Evolutionary conservation across 164 flowering plant genomes (phyloP), one percentile per base, ranked within the genome.

Genomic region (Akebia trifoliata): DNA sequence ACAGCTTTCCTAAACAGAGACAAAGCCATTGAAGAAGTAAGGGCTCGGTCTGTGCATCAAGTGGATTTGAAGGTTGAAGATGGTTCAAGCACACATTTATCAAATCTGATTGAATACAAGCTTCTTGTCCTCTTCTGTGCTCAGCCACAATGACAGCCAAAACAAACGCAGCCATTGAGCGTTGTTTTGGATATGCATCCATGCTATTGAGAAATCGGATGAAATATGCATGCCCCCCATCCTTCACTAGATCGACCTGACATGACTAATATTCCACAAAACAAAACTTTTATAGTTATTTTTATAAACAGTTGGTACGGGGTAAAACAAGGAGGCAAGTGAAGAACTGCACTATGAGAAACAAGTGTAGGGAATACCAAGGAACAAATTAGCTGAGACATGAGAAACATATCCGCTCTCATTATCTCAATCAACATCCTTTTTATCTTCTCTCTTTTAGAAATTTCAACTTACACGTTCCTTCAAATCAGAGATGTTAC

Each of bases 141-240:
- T 89, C 92, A 79, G 87, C 99, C 40, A 83, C 89, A 71, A 90
- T 83, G 35, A 93, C 93, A 44, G 99, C 97, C 74, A 93, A 78
- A 60, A 93, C 99, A 81, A 93, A 93, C 37, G 99, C 97, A 69
- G 99, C 97, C 99, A 90, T 93, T 45, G 97, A 92, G 18, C 96
- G 96, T 63, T 90, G 98, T 61, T 93, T 97, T 28, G 99, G 96
- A 68, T 66, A 90, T 28, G 97, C 92, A 71, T 87, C 97, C 66
- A 77, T 65, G 68, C 90, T 83, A 64, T 93, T 95, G 67, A 93
- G 95, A 79, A 93, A 93, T 67, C 78, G 76, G 45, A 93, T 90
- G 65, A 93, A 93, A 69, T 90, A 90, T 65, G 63, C 71, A 60
- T 93, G 99, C 6, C 99, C 99, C 0, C 86, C 95, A 83, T 93